Evolutionary conservation across 495 filamentous ascomycete species (phyloP).

Genomic region (Annulohypoxylon moriforme): DNA sequence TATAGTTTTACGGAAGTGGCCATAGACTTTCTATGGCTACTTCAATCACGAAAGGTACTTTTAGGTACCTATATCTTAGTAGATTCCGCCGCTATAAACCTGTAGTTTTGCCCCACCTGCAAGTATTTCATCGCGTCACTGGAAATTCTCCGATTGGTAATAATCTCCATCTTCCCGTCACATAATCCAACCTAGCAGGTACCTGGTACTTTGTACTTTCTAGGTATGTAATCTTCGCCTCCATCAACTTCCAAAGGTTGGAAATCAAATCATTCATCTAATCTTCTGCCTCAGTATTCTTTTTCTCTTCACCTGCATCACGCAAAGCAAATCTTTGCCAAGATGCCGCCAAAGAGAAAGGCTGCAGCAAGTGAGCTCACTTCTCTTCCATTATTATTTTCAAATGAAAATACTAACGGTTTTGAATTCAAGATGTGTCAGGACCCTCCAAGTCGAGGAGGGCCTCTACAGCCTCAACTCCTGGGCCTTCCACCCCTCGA

Average conservation of each 20-base stretch:
- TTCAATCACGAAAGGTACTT: not conserved
- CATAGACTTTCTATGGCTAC: too few species aligned
- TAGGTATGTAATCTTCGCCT: conserved; percentile 21
- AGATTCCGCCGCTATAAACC: not conserved
- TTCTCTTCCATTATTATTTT: conserved; percentile 28
- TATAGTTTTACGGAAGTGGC: too few species aligned
- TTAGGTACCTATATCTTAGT: not conserved
- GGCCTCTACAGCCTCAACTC: conserved; percentile 73
- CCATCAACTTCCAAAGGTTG: not conserved
- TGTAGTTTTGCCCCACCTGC: not conserved
- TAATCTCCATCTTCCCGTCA: not conserved
- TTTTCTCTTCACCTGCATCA: not conserved
- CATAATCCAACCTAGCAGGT: not conserved
- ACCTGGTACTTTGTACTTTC: not conserved
- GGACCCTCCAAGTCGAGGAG: conserved; percentile 65
- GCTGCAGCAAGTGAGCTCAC: conserved; percentile 65
- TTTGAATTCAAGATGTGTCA: conserved; percentile 58
- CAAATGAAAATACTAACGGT: conserved; percentile 48
- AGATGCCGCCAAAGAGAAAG: conserved; percentile 85
- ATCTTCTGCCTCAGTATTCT: conserved; percentile 10
- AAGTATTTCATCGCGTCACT: not conserved
- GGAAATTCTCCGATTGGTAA: conserved; percentile 39
- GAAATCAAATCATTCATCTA: not conserved
- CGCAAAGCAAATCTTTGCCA: conserved; percentile 15
- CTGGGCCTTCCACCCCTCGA: conserved; percentile 72